phyloP scores from a whole-genome alignment of 495 filamentous ascomycete species.

The Xylaria curta region DNA sequence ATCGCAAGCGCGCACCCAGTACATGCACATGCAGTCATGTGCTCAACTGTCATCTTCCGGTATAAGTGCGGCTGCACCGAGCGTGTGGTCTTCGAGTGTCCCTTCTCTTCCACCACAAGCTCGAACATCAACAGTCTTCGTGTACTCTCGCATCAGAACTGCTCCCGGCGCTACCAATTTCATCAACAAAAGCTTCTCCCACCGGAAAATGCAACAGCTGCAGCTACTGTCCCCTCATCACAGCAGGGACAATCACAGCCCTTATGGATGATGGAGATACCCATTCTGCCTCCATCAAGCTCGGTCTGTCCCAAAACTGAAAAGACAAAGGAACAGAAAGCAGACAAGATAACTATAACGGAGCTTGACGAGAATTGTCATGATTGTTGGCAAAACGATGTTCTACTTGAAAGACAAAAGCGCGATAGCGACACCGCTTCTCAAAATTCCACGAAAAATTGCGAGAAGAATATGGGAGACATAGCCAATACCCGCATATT shows the following conservation, averaged over 20 bases:
- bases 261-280: not conserved
- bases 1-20: not conserved
- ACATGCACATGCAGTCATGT: conserved; percentile 28
- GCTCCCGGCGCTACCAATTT: conserved; percentile 6
- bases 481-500: not conserved
- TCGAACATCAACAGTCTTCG: not conserved
- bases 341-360: not conserved
- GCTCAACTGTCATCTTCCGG: conserved; percentile 29
- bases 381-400: conserved; percentile 26
- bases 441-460: not conserved
- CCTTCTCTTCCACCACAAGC: conserved; percentile 13
- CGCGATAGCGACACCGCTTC: not conserved
- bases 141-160: conserved; percentile 1
- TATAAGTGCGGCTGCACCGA: conserved; percentile 38
- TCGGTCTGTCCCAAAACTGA: not conserved
- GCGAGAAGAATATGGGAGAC: not conserved
- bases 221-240: not conserved
- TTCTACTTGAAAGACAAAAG: not conserved
- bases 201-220: not conserved
- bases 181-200: conserved; percentile 10
- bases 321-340: not conserved
- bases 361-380: conserved; percentile 33
- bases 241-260: not conserved
- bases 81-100: conserved; percentile 32
- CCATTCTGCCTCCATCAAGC: not conserved